Conservation (phyloP, 148 eudicot genomes). For the Cornus florida region DNA sequence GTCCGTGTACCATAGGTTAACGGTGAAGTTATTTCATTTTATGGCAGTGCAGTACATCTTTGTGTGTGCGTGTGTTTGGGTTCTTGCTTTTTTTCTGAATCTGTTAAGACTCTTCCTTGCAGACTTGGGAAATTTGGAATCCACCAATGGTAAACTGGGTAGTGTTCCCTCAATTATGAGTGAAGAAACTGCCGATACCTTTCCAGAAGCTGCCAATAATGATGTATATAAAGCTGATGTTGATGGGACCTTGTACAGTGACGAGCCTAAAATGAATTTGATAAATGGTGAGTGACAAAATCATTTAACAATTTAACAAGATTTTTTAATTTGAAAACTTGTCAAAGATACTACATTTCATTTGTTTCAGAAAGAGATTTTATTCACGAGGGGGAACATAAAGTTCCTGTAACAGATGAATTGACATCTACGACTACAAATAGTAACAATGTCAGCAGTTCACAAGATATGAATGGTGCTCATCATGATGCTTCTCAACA, state of each 20-base stretch:
- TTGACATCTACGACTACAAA: slow-evolving; percentile 15
- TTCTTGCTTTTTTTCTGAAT: not conserved
- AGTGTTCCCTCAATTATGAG: slow-evolving; percentile 22
- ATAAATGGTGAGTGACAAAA: slow-evolving; percentile 24
- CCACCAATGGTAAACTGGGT: slow-evolving; percentile 30
- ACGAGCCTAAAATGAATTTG: slow-evolving; percentile 13
- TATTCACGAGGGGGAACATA: slow-evolving; percentile 40
- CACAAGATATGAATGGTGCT: slow-evolving; percentile 27
- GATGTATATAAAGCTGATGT: slow-evolving; percentile 31
- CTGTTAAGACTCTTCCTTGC: not conserved
- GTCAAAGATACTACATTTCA: slow-evolving; percentile 9
- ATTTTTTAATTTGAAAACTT: not conserved
- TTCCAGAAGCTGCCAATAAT: slow-evolving; percentile 21
- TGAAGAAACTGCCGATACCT: slow-evolving; percentile 38
- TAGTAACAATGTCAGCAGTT: slow-evolving; percentile 10
- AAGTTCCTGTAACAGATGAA: slow-evolving; percentile 30
- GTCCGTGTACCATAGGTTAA: too few relatives aligned
- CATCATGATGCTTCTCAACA: slow-evolving; percentile 28
- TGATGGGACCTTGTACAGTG: slow-evolving; percentile 16
- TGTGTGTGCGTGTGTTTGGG: not conserved
- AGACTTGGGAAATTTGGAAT: slow-evolving; percentile 41
- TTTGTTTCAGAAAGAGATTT: slow-evolving; percentile 37
- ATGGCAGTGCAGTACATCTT: not conserved
- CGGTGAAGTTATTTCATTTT: slow-evolving; percentile 1
- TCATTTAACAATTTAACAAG: not conserved